These are phyloP conservation scores for Epichloe sibirici DNA, from an alignment of 2,329 filamentous ascomycete genomes.

Conservation along the genomic window DNA sequence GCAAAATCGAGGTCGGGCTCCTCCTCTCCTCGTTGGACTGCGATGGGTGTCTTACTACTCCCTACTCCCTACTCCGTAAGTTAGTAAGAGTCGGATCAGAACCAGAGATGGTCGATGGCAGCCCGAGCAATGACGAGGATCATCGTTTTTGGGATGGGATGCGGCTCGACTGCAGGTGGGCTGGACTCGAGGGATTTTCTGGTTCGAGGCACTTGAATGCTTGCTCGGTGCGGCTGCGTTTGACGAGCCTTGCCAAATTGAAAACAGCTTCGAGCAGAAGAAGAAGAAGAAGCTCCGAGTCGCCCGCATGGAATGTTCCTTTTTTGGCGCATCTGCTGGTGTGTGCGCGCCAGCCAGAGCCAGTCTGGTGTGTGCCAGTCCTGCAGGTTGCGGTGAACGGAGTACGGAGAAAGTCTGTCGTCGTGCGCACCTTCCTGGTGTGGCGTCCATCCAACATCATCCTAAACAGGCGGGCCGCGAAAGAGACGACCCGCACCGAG, in stretches of 20 bases:
- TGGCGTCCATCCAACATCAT: background rate
- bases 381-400: background rate
- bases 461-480: background rate
- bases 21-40: slow-evolving; percentile 1
- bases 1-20: background rate
- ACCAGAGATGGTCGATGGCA: background rate
- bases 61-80: background rate
- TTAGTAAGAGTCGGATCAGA: background rate
- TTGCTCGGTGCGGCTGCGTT: background rate
- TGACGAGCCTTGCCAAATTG: background rate
- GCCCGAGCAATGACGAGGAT: slow-evolving; percentile 3
- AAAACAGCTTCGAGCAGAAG: background rate
- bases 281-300: background rate
- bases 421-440: background rate
- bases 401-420: background rate
- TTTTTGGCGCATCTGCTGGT: background rate
- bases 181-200: background rate
- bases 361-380: background rate
- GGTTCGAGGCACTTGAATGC: background rate
- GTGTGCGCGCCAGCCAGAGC: too few species aligned
- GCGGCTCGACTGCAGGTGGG: background rate
- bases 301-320: background rate
- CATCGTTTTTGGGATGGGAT: background rate
- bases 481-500: background rate
- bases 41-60: background rate